Evolutionary conservation across 441 rosid genomes (phyloP), one percentile per base, ranked within the genome.

Genomic region (Adansonia madagascariensis): DNA sequence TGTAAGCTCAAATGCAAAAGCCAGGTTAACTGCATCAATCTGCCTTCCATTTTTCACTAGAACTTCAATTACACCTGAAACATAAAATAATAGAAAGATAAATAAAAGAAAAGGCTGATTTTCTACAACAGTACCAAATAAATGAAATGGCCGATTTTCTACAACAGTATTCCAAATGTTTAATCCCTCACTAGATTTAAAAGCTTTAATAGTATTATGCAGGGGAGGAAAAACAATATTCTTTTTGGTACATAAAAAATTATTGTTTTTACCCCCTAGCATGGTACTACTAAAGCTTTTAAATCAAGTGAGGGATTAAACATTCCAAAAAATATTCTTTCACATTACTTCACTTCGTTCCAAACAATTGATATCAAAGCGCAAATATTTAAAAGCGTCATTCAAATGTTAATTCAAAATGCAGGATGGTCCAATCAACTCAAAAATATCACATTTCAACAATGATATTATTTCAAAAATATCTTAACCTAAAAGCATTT

Each of bases 1-100:
- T 1, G 93, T 93, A 66, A 96, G 90, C 86, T 88, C 93, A 87
- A 96, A 96, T 43, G 98, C 97, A 85, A 92, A 96, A 75, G 99
- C 98, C 90, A 94, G 71, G 89, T 94, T 96, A 73, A 96, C 94
- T 6, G 99, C 98, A 88, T 94, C 99, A 66, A 96, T 91, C 79
- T 91, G 99, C 80, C 97, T 94, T 82, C 98, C 98, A 84, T 90
- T 91, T 78, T 85, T 91, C 27, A 91, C 80, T 66, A 96, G 88
- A 76, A 91, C 92, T 85, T 91, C 90, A 44, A 96, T 88, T 52
- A 92, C 97, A 84, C 98, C 99, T 96, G 84, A 66, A 85, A 61
- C 35, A 75, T 71, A 59, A 60, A 80, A 35, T 68, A 20, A 44
- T 43, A n/a, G 14, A 77, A 64, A 27, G 62, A 75, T 75, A 22